These are phyloP conservation scores for Osmanthus fragrans DNA, from an alignment of 257 asterid species.

Conservation along the genomic window DNA sequence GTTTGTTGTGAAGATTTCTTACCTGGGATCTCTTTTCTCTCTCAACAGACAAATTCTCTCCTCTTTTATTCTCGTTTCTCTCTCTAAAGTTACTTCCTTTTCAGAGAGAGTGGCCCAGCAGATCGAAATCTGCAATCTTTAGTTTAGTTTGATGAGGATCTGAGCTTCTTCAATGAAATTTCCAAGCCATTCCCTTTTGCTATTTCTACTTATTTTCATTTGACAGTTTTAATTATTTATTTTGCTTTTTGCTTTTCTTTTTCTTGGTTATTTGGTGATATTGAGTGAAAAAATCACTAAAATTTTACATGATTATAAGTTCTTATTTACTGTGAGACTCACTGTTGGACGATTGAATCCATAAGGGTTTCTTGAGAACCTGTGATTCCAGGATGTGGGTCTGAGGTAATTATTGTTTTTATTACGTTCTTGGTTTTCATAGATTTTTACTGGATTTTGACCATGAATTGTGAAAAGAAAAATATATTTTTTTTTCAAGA, in stretches of 20 bases:
- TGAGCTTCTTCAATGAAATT: conserved; percentile 75
- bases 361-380: conserved; percentile 41
- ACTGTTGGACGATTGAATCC: conserved; percentile 53
- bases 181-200: conserved; percentile 36
- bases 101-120: conserved; percentile 56
- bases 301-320: conserved; percentile 49
- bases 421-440: conserved; percentile 4
- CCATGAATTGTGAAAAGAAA: conserved; percentile 28
- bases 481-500: conserved; percentile 18
- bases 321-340: conserved; percentile 29
- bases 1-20: conserved; percentile 83
- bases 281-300: conserved; percentile 37
- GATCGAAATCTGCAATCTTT: conserved; percentile 78
- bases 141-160: conserved; percentile 71
- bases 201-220: conserved; percentile 38
- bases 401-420: conserved; percentile 60
- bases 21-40: conserved; percentile 84
- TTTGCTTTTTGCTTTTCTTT: conserved; percentile 14
- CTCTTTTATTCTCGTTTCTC: conserved; percentile 39
- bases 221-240: conserved; percentile 34
- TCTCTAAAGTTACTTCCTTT: conserved; percentile 47
- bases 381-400: conserved; percentile 70
- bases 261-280: conserved; percentile 9
- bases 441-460: conserved; percentile 60
- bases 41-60: conserved; percentile 23